Percentiles rank a stretch among this genome's conserved stretches.
phyloP scores from a whole-genome alignment of 345 rosid genomes.

The Geranium rotundifolium region DNA sequence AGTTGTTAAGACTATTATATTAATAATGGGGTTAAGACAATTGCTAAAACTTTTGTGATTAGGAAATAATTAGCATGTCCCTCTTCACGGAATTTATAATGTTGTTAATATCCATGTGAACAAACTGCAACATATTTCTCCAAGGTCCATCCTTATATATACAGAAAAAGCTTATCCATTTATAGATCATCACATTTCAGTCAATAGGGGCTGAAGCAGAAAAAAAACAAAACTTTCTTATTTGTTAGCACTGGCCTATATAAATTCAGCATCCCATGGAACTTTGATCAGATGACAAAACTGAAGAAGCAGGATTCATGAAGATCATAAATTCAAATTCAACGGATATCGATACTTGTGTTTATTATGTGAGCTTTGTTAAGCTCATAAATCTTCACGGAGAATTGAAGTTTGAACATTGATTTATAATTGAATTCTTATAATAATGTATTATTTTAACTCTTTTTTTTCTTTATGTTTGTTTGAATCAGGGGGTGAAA shows the following conservation, averaged over 20 bases:
- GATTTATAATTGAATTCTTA: no score
- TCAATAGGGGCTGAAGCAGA: no score
- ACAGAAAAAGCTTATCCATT: not conserved
- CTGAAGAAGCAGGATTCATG: not conserved
- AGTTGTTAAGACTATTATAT: no score
- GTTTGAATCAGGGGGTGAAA: conserved; percentile 39
- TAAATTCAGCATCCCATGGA: not conserved
- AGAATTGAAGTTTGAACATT: not conserved
- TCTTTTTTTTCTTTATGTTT: conserved; percentile 20
- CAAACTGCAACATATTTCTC: not conserved
- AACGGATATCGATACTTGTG: not conserved
- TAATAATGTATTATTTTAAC: no score
- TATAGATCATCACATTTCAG: not conserved
- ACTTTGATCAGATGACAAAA: not conserved
- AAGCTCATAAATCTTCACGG: not conserved
- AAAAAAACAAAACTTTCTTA: no score
- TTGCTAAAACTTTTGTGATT: not conserved
- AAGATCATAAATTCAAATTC: not conserved
- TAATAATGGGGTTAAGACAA: no score
- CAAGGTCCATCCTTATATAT: not conserved
- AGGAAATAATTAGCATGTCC: not conserved
- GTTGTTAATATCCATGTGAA: not conserved
- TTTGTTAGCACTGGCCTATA: no score
- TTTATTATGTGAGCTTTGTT: not conserved
- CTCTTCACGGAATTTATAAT: not conserved